These are phyloP conservation scores for Aspergillus leporis DNA, from an alignment of 495 filamentous ascomycete genomes.

Conservation along the genomic window DNA sequence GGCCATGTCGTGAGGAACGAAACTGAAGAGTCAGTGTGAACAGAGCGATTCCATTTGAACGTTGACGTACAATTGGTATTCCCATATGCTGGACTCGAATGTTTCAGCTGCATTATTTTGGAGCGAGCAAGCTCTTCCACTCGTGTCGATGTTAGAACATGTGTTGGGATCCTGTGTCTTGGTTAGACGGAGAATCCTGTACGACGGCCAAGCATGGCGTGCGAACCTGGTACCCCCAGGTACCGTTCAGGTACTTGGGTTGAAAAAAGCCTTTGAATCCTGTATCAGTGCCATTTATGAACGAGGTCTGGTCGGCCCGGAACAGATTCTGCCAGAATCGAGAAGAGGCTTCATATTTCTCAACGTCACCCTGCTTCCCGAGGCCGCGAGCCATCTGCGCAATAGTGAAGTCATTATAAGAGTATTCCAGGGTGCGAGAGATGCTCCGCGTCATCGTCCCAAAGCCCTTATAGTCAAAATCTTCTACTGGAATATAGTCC, in stretches of 20 bases:
- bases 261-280: conserved; percentile 69
- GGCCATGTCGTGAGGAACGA: conserved; percentile 72
- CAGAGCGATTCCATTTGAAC: no score
- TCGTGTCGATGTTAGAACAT: conserved; percentile 46
- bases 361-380: conserved; percentile 52
- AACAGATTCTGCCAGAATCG: conserved; percentile 72
- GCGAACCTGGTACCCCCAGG: conserved; percentile 51
- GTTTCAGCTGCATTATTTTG: conserved; percentile 51
- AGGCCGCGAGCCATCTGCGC: conserved; percentile 54
- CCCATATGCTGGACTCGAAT: conserved; percentile 70
- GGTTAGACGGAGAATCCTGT: conserved; percentile 1
- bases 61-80: conserved; percentile 62
- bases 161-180: conserved; percentile 53
- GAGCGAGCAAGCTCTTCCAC: conserved; percentile 63
- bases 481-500: conserved; percentile 68
- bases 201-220: neutral
- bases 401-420: conserved; percentile 70
- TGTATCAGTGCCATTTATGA: conserved; percentile 39
- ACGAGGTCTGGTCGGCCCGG: conserved; percentile 53
- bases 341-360: conserved; percentile 61
- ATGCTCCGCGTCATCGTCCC: conserved; percentile 72
- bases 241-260: conserved; percentile 58
- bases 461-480: conserved; percentile 70
- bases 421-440: conserved; percentile 70
- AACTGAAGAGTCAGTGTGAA: conserved; percentile 32